Base-by-base conservation (phyloP, 371 early-diverging fungal genomes). In the Circinella umbellata region DNA sequence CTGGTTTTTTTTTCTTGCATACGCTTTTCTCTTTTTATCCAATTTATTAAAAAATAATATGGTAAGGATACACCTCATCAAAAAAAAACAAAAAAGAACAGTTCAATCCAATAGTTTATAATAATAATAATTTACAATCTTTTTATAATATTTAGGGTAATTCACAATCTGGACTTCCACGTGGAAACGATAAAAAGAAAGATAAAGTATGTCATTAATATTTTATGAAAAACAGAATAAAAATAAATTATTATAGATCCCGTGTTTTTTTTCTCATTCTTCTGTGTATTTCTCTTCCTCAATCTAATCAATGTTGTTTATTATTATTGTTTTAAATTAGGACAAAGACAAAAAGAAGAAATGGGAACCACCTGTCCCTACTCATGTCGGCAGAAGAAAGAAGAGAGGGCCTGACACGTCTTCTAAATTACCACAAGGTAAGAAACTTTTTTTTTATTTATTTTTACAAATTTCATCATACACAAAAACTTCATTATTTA, bases 321-420 rank as follows among this genome's bases (percentile, higher is more conserved):
- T 42, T 18, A 46, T 57, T 57, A 9, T 60, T 68, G 10, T 62
- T 42, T 42, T 9, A 42, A 54, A 42, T 1, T 75, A 91, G 90
- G 90, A 91, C 13, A 89, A 91, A 71, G 90, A 93, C 63, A 92
- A 92, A 85, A 81, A 73, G 92, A 98, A 98, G 81, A 96, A 97
- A 86, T 99, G 97, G 96, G 98, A 98, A 82, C 99, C 98, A 46
- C 98, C 99, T 35, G 89, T 97, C 48, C 98, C 99, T 34, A 98
- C 99, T 14, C 91, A 98, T 53, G 96, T 98, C 27, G 99, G 99
- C 66, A 95, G 95, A 86, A 96, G 94, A 91, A 96, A 96, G 93
- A 96, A 94, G 89, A 91, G 90, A 84, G 99, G 99, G 60, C 96
- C 97, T 38, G 97, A 97, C 73, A 88, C 98, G 27, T 85, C 93